Percentiles rank a stretch among this genome's conserved stretches.
Conservation (phyloP, 1,284 basidiomycete genomes). For the Pterulicium gracile region DNA sequence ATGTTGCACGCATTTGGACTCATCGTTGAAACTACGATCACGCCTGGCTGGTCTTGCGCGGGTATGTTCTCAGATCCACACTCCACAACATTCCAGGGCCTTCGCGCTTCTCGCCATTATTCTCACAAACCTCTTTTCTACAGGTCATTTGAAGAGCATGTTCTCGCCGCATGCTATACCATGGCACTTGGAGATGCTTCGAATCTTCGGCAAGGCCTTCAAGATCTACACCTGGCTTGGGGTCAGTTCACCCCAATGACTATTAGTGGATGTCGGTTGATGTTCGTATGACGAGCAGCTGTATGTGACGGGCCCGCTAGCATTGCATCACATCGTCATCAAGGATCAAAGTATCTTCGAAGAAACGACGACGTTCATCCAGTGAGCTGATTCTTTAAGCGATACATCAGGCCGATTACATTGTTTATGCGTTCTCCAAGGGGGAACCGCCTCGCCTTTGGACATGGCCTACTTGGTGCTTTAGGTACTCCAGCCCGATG, state of each 20-base stretch:
- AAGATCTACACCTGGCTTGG: not conserved
- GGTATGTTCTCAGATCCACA: not conserved
- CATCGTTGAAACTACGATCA: too few species aligned
- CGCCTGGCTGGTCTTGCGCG: not conserved
- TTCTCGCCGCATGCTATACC: not conserved
- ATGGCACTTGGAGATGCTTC: not conserved
- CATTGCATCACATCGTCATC: constrained; percentile 23
- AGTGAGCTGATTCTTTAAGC: constrained; percentile 15
- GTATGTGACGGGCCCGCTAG: constrained; percentile 22
- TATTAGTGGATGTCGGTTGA: not conserved
- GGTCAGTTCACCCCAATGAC: not conserved
- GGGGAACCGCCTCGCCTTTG: constrained; percentile 22
- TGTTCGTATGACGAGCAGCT: constrained; percentile 14
- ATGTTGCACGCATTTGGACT: too few species aligned
- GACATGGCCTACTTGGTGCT: constrained; percentile 24
- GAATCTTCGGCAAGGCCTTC: not conserved
- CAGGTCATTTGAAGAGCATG: not conserved
- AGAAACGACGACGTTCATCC: constrained; percentile 22
- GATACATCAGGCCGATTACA: not conserved
- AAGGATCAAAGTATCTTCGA: constrained; percentile 24
- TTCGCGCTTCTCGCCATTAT: not conserved
- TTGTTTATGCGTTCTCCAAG: constrained; percentile 16
- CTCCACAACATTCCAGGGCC: not conserved
- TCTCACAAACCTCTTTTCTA: not conserved
- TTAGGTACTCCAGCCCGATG: constrained; percentile 21